phyloP scores from a whole-genome alignment of 2,329 filamentous ascomycete genomes.

The Capronia coronata region DNA sequence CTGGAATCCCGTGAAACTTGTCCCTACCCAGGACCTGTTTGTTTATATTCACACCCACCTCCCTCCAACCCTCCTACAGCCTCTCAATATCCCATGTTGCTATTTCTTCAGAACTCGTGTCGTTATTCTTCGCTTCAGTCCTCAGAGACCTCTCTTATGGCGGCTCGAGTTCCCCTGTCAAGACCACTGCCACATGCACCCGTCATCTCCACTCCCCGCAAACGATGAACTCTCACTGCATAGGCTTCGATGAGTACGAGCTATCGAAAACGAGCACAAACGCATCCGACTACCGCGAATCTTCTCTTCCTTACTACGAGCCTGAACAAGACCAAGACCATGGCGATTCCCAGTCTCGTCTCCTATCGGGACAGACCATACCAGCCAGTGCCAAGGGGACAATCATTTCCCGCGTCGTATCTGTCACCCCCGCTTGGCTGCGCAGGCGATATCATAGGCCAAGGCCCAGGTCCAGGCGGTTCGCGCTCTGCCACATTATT shows the following conservation, averaged over 20 bases:
- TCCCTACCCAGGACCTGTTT: no score
- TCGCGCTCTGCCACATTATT: slow-evolving; percentile 5
- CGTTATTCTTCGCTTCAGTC: not conserved
- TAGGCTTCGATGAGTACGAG: slow-evolving; percentile 19
- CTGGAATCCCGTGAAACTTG: no score
- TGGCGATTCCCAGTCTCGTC: slow-evolving; percentile 15
- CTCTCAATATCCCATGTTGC: not conserved
- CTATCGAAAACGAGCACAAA: slow-evolving; percentile 17
- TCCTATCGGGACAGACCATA: slow-evolving; percentile 11
- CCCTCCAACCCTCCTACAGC: not conserved
- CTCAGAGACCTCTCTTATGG: slow-evolving; percentile 12
- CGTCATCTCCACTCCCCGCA: slow-evolving; percentile 4
- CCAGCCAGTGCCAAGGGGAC: slow-evolving; percentile 4
- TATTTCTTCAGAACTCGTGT: no score
- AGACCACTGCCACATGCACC: slow-evolving; percentile 4
- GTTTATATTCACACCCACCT: not conserved
- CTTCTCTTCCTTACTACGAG: slow-evolving; percentile 7
- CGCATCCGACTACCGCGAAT: slow-evolving; percentile 13
- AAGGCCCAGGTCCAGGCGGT: slow-evolving; percentile 9
- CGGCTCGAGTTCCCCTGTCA: slow-evolving; percentile 6
- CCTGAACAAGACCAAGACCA: slow-evolving; percentile 2
- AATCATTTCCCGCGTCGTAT: slow-evolving; percentile 7
- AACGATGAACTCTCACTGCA: slow-evolving; percentile 15
- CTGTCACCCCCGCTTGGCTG: slow-evolving; percentile 19
- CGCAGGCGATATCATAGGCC: slow-evolving; percentile 14